phyloP scores from a whole-genome alignment of 345 rosid species.

The Pelargonium nanum region DNA sequence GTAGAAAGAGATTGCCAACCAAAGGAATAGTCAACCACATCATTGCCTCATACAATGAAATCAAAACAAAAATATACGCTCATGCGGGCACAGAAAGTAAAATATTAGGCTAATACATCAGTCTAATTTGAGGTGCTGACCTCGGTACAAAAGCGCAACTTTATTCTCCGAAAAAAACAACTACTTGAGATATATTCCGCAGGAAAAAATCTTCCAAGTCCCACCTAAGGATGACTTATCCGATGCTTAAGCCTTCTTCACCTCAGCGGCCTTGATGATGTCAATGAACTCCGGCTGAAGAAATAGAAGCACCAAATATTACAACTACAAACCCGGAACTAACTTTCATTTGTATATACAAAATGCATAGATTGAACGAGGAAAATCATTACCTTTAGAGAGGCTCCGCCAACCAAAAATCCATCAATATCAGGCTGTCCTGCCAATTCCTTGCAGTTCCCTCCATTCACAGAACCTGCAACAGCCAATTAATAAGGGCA shows the following conservation, averaged over 20 bases:
- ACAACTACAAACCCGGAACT: too few species aligned
- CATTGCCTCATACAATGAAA: neutral
- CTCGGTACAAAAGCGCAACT: neutral
- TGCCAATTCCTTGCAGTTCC: slow-evolving; percentile 76
- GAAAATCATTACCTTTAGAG: slow-evolving; percentile 44
- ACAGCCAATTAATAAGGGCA: neutral
- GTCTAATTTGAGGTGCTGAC: neutral
- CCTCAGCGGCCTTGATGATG: slow-evolving; percentile 45
- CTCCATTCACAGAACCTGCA: slow-evolving; percentile 74
- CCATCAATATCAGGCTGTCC: slow-evolving; percentile 72
- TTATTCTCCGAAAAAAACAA: neutral
- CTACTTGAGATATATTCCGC: slow-evolving; percentile 13
- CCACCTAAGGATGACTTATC: neutral
- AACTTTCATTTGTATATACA: too few species aligned
- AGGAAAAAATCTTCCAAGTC: slow-evolving; percentile 6
- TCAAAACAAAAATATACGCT: too few species aligned
- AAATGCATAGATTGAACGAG: neutral
- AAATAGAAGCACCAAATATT: neutral
- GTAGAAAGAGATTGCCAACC: too few species aligned
- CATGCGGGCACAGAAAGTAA: neutral
- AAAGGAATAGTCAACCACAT: too few species aligned
- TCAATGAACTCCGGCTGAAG: slow-evolving; percentile 50
- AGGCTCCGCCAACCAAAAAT: slow-evolving; percentile 88
- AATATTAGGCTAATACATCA: neutral
- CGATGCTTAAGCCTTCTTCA: slow-evolving; percentile 31